Evolutionary conservation across 129 eudicot species (phyloP).

Genomic region (Rutidosis leptorrhynchoides): DNA sequence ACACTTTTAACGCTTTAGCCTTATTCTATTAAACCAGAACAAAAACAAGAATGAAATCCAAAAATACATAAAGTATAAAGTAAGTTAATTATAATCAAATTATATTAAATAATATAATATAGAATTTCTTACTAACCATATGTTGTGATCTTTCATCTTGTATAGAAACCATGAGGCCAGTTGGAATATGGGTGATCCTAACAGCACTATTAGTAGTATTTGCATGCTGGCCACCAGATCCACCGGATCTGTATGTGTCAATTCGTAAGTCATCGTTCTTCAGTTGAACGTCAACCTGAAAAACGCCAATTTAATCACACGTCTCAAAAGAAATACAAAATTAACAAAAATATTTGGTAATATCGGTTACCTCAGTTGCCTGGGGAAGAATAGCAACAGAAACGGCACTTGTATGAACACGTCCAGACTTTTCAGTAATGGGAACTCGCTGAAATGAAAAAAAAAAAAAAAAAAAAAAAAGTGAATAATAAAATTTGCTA

Average conservation of each 20-base stretch:
- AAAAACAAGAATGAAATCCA: constrained; percentile 5
- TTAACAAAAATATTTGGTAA: constrained; percentile 4
- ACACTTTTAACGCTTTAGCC: constrained; percentile 89
- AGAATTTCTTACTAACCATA: constrained; percentile 67
- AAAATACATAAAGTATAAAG: neutral
- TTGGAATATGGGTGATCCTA: constrained; percentile 78
- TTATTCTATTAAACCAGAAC: constrained; percentile 61
- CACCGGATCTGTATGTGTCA: constrained; percentile 96
- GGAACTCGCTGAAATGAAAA: constrained; percentile 79
- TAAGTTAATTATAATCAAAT: neutral
- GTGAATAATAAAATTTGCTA: neutral
- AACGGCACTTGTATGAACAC: constrained; percentile 95
- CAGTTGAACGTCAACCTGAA: constrained; percentile 90
- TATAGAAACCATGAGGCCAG: constrained; percentile 79
- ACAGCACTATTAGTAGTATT: constrained; percentile 98
- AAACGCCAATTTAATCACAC: constrained; percentile 12
- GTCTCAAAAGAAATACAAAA: neutral
- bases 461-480: neutral
- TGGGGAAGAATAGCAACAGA: constrained; percentile 98
- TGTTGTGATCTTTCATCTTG: constrained; percentile 98
- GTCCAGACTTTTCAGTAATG: constrained; percentile 87
- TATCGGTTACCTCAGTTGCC: constrained; percentile 76
- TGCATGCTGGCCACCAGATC: constrained; percentile 97
- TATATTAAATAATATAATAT: too few species aligned
- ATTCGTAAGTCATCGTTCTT: constrained; percentile 79